Base-by-base conservation (phyloP, 345 rosid genomes). In the Populus nigra region DNA sequence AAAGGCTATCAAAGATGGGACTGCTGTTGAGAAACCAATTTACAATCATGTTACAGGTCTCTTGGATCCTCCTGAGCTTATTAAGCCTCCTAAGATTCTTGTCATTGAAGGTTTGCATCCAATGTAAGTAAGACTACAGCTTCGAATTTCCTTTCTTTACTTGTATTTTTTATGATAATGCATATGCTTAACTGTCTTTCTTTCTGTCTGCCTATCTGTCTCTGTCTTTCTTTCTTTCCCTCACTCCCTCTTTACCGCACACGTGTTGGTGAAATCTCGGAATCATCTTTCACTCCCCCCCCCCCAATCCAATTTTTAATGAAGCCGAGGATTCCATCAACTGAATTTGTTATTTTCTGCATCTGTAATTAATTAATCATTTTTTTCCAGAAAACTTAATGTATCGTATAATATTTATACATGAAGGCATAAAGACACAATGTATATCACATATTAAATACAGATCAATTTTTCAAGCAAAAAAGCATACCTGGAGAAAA, bases 51-150 rank as follows among this genome's bases (percentile, higher is more conserved):
- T 96, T 38, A 85, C 90, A 45, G 99, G 99, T 41, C 91, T 96
- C 45, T 72, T 96, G 76, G 99, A 96, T 65, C 90, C 99, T 39
- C 94, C 99, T 16, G 99, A 96, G 87, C 89, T 88, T 80, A 96
- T 87, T 77, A 89, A 90, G 71, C 97, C 99, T 27, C 99, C 99
- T 16, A 96, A 90, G 92, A 96, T 96, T 79, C 94, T 92, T 65
- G 98, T 96, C 77, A 93, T 96, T 79, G 99, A 96, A 92, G 99
- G 99, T 27, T 84, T 96, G 71, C 99, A 96, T 72, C 99, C 99
- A 47, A 93, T 96, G 99, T 96, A 88, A 93, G 97, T 81, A 25
- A 25, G 18, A 68, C 50, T 57, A 66, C 67, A 38, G 22, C 25
- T 10, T 55, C 22, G 38, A 50, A 18, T 10, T 68, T 53, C 65